Evolutionary conservation across 768 basidiomycete genomes (phyloP), one percentile per base, ranked within the genome.

Genomic region (Russula compacta): DNA sequence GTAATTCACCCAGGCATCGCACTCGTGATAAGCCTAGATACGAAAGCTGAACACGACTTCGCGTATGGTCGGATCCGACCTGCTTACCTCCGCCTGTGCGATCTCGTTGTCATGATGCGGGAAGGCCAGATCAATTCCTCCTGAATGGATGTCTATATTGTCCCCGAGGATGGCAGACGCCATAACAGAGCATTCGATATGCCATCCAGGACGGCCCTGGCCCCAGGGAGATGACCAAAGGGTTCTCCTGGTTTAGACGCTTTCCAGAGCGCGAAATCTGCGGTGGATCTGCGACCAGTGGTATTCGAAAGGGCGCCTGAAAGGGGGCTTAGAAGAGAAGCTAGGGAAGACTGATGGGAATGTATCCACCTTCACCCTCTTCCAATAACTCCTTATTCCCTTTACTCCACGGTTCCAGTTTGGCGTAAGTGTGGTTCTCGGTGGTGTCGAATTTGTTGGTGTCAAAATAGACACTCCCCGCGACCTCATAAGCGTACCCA

Each of bases 51-150:
- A 52, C 43, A 40, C 52, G 42, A 32, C 39, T 48, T 53, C 56
- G 60, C 52, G 14, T 29, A 29, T 36, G 53, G 46, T 50, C 44
- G 33, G 12, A 53, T 40, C 29, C 29, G 38, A 48, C 56, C 39
- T 43, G 60, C 65, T 50, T 66, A 86, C 95, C 85, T 98, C 97
- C 53, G 92, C 86, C 73, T 99, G 97, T 0, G 97, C 97, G 69
- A 99, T 81, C 75, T 99, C 97, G 71, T 99, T 99, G 72, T 98
- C 95, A 71, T 99, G 97, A 75, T 99, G 97, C 6, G 97, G 97
- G 75, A 99, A 99, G n/a, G 92, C 89, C 52, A 99, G 78, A 75
- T 99, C 97, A 43, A 92, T 86, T 5, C 97, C 97, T 53, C 97
- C 97, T 8, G 94, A 97, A 72, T 99, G 97, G 63, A 99, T 94